phyloP scores from a whole-genome alignment of 345 rosid species.

The Eucalyptus curtisii region DNA sequence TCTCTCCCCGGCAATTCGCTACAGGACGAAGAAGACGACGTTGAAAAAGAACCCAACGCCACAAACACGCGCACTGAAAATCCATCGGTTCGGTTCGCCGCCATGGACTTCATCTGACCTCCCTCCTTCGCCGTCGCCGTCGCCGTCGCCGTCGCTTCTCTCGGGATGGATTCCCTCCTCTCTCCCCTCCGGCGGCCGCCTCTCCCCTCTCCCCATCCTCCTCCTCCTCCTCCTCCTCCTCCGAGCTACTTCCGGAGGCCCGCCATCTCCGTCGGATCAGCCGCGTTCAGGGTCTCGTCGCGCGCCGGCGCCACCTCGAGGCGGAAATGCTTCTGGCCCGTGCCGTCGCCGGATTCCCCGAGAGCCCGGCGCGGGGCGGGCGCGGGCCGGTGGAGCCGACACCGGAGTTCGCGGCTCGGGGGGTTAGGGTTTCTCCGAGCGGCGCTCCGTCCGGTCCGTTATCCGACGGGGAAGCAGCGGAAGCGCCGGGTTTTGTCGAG shows the following conservation, averaged over 20 bases:
- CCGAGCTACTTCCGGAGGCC: background rate
- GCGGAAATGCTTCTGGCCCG: background rate
- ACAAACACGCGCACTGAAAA: background rate
- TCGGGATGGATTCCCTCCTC: background rate
- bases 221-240: background rate
- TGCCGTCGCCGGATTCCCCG: background rate
- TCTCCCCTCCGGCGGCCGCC: background rate
- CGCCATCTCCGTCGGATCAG: background rate
- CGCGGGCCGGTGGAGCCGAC: background rate
- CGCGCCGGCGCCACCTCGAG: background rate
- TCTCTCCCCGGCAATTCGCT: background rate
- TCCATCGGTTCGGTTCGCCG: background rate
- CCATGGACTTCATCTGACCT: background rate
- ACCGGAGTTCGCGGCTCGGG: conserved; percentile 6
- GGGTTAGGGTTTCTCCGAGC: conserved; percentile 31
- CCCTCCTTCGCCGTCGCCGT: background rate
- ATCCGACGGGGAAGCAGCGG: conserved; percentile 7
- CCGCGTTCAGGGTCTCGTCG: background rate
- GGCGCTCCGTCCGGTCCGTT: conserved; percentile 24
- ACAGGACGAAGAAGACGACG: background rate
- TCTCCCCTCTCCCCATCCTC: background rate
- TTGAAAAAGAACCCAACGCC: background rate
- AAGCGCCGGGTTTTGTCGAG: conserved; percentile 45
- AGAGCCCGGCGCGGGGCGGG: background rate
- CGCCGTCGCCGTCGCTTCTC: background rate